Conservation (phyloP, 148 eudicot genomes). For the Oxyria digyna region DNA sequence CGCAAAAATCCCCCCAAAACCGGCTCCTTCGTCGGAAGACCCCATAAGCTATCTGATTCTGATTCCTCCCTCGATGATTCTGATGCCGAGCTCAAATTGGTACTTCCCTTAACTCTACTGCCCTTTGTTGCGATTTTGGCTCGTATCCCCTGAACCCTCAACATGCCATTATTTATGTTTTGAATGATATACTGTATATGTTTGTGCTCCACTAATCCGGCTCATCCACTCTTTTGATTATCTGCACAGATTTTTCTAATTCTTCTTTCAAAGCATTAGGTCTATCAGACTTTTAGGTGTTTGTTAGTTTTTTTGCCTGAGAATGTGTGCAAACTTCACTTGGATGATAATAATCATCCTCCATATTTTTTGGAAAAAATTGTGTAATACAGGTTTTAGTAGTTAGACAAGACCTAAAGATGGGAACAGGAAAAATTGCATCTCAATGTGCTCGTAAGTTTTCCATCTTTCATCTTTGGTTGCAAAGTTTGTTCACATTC, state of each 20-base stretch:
- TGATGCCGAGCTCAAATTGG: constrained; percentile 82
- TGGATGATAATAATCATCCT: too few relatives aligned
- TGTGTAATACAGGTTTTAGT: constrained; percentile 55
- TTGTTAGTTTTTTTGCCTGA: too few relatives aligned
- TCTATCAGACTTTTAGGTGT: too few relatives aligned
- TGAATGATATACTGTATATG: too few relatives aligned
- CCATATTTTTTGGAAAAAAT: neutral
- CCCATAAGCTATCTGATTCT: constrained; percentile 13
- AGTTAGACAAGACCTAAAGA: constrained; percentile 91
- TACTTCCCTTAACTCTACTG: constrained; percentile 8
- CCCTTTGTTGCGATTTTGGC: neutral
- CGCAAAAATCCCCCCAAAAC: constrained; percentile 2
- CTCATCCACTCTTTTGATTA: neutral
- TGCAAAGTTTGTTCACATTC: neutral
- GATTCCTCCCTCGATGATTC: constrained; percentile 10
- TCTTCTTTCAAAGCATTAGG: too few relatives aligned
- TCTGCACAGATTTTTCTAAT: neutral
- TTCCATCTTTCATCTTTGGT: neutral
- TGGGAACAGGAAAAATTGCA: constrained; percentile 87
- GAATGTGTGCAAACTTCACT: too few relatives aligned
- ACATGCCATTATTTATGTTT: neutral
- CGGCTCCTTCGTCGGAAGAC: constrained; percentile 11
- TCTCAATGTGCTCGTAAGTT: constrained; percentile 97
- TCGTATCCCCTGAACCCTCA: neutral
- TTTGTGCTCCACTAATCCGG: neutral